A percentile compares a stretch with the other conserved stretches of the same genome.
phyloP scores from a whole-genome alignment of 805 yeast genomes.

The Lachancea waltii region DNA sequence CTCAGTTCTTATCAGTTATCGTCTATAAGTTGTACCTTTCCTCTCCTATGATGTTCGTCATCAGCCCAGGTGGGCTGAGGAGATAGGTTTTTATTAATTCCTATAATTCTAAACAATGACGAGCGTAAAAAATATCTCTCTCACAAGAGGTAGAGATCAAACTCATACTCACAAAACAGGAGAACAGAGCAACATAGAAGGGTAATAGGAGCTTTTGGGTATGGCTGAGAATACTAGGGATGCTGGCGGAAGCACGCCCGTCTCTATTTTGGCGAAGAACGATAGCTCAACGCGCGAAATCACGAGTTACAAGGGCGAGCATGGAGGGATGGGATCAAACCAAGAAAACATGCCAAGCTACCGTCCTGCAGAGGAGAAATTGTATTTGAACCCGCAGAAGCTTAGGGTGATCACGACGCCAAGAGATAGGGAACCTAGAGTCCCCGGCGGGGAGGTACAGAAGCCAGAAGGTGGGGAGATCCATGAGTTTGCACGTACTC shows the following conservation, averaged over 20 bases:
- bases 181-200: background rate
- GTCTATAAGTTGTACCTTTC: no score
- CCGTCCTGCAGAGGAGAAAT: slow-evolving; percentile 6
- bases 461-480: background rate
- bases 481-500: background rate
- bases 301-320: slow-evolving; percentile 5
- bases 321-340: background rate
- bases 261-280: slow-evolving; percentile 11
- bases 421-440: slow-evolving; percentile 1
- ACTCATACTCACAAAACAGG: background rate
- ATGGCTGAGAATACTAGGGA: slow-evolving; percentile 7
- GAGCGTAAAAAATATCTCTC: no score
- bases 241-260: slow-evolving; percentile 7
- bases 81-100: no score
- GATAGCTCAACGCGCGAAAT: slow-evolving; percentile 2
- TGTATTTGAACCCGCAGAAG: slow-evolving; percentile 11
- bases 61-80: no score
- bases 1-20: no score
- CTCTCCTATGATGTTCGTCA: no score
- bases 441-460: background rate
- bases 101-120: no score
- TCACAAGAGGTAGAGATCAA: background rate
- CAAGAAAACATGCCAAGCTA: slow-evolving; percentile 6
- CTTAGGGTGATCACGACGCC: slow-evolving; percentile 6
- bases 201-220: background rate